These are phyloP conservation scores for Thamnidium elegans DNA, from an alignment of 192 early-diverging fungal genomes.

Conservation along the genomic window DNA sequence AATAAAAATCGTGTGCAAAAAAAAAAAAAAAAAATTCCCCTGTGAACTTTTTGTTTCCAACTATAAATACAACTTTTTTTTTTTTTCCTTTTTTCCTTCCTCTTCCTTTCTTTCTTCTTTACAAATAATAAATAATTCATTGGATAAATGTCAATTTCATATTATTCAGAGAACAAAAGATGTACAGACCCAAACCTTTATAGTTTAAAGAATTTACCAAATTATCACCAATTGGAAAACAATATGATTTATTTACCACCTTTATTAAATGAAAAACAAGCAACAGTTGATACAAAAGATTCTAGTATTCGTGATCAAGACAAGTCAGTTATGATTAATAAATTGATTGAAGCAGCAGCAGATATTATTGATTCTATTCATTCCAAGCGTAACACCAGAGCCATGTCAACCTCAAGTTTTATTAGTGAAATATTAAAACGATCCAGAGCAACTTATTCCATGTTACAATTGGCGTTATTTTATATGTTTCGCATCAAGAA, in stretches of 20 bases:
- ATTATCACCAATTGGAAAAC: neutral
- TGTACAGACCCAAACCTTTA: slow-evolving; percentile 7
- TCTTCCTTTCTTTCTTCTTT: neutral
- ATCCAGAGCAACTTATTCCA: slow-evolving; percentile 64
- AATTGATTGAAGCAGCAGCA: slow-evolving; percentile 19
- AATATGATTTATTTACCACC: slow-evolving; percentile 5
- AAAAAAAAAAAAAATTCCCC: neutral
- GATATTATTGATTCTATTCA: slow-evolving; percentile 32
- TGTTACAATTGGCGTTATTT: slow-evolving; percentile 65
- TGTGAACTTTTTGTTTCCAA: neutral
- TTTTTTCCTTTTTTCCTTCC: neutral
- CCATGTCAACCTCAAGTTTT: slow-evolving; percentile 53
- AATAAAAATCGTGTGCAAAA: slow-evolving; percentile 39
- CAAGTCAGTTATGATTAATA: slow-evolving; percentile 19
- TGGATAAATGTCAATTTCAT: slow-evolving; percentile 1
- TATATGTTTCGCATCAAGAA: slow-evolving; percentile 59
- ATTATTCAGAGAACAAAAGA: neutral
- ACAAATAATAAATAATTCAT: neutral
- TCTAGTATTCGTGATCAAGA: slow-evolving; percentile 11
- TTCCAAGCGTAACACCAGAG: slow-evolving; percentile 14
- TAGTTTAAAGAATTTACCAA: neutral
- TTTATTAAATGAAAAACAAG: neutral
- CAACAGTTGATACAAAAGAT: slow-evolving; percentile 9
- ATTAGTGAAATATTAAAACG: slow-evolving; percentile 67
- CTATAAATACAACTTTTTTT: neutral